A percentile compares a stretch with the other conserved stretches of the same genome.
phyloP scores from a whole-genome alignment of 345 rosid genomes.

The Laguncularia racemosa region DNA sequence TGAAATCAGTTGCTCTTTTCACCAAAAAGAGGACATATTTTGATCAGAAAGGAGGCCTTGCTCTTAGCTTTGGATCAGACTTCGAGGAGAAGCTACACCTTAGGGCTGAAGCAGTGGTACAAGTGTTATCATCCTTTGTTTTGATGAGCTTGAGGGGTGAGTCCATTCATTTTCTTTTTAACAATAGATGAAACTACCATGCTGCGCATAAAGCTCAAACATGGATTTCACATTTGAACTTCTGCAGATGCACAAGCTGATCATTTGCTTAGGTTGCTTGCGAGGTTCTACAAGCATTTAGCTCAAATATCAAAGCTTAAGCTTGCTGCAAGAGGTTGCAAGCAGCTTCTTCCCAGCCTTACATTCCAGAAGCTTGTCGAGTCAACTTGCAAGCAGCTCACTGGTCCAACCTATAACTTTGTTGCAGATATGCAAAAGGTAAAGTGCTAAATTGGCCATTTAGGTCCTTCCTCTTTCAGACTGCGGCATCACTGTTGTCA shows the following conservation, averaged over 20 bases:
- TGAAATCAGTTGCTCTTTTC: conserved; percentile 32
- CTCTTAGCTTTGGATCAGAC: conserved; percentile 18
- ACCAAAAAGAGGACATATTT: conserved; percentile 26
- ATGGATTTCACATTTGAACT: neutral
- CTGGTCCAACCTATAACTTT: conserved; percentile 62
- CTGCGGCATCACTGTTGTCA: neutral
- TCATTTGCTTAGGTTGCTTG: conserved; percentile 45
- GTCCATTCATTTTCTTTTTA: neutral
- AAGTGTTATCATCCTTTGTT: conserved; percentile 59
- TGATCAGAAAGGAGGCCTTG: conserved; percentile 26
- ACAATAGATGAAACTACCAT: too few relatives aligned
- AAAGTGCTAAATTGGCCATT: neutral
- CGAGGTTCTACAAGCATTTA: conserved; percentile 65
- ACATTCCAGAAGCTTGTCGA: conserved; percentile 73
- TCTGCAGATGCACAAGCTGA: conserved; percentile 67
- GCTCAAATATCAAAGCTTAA: conserved; percentile 67
- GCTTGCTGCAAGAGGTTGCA: conserved; percentile 71
- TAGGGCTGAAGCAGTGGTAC: conserved; percentile 51
- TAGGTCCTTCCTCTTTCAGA: neutral
- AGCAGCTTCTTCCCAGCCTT: conserved; percentile 58
- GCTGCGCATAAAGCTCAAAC: too few relatives aligned
- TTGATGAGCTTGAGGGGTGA: conserved; percentile 65
- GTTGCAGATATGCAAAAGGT: conserved; percentile 67
- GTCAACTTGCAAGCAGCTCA: conserved; percentile 67
- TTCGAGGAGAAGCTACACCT: conserved; percentile 53